Evolutionary conservation across 257 asterid genomes (phyloP), one percentile per base, ranked within the genome.

Genomic region (Plantago major): DNA sequence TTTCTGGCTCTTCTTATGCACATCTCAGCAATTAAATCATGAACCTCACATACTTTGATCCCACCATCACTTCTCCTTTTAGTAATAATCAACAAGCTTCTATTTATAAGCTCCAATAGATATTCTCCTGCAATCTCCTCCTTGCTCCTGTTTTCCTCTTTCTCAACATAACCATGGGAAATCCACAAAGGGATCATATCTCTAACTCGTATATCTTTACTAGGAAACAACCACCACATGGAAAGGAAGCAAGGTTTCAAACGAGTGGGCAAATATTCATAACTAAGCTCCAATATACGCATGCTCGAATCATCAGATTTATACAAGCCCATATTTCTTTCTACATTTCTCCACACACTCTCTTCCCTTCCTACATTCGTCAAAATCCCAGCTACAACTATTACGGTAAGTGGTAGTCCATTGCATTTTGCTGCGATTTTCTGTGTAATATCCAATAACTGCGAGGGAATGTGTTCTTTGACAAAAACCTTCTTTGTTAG

Each of bases 41-140:
- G 59, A 19, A 54, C 13, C 59, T 15, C 13, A 54, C 59, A 54
- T 28, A 42, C 9, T 54, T 54, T 54, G 19, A 54, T 33, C 16
- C 42, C 16, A 3, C 59, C 43, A 1, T 14, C 42, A 54, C 42
- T 19, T 26, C 43, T 54, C 15, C 43, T 11, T 22, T 54, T 18
- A 4, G 16, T 3, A 12, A 54, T 14, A 10, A 10, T 4, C 38
- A 54, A 26, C 5, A 54, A 14, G 42, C 59, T 54, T 54, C 59
- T 54, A 7, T 26, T 10, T 19, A 54, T 33, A 19, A 54, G 38
- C 9, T 54, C 59, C 14, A 10, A 5, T 4, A 54, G 42, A 28
- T 54, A 54, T 33, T 33, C 42, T 19, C 26, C 42, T 18, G 43
- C 59, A 19, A 11, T 54, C 6, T 11, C 9, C 14, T 54, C 59